Evolutionary conservation across 2,329 filamentous ascomycete species (phyloP).

Genomic region (Curvularia sp.): DNA sequence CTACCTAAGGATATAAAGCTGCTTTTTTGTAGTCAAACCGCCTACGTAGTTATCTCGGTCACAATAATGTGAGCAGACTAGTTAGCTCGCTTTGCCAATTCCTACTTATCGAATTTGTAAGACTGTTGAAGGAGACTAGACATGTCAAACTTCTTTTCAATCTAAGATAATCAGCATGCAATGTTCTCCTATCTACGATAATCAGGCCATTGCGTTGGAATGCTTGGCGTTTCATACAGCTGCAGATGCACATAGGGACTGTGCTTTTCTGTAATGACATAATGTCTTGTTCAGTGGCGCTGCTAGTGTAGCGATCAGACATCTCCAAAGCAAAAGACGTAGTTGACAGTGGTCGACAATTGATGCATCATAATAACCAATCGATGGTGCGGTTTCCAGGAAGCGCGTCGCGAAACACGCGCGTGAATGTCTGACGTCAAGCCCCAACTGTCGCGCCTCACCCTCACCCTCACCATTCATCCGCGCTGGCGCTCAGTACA

Average conservation of each 20-base stretch:
- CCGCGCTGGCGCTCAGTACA: conserved; percentile 4
- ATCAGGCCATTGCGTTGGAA: neutral
- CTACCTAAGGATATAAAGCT: too few species aligned
- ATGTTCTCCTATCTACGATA: too few species aligned
- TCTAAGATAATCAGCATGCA: neutral
- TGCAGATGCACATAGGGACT: neutral
- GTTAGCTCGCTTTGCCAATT: neutral
- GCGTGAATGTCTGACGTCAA: conserved; percentile 26
- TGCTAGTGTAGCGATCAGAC: neutral
- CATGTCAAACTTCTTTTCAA: neutral
- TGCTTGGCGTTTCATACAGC: neutral
- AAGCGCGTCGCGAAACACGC: conserved; percentile 5
- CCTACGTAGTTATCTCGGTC: neutral
- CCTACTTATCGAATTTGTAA: neutral
- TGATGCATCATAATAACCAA: neutral
- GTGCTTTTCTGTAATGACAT: neutral
- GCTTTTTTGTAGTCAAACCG: too few species aligned
- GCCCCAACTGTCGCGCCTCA: conserved; percentile 16
- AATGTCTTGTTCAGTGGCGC: neutral
- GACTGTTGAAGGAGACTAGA: neutral
- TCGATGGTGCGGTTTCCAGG: neutral
- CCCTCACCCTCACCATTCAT: neutral
- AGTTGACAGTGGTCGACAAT: neutral
- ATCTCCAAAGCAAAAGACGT: neutral
- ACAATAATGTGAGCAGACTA: neutral